Conservation (phyloP, 139 green algal genomes). For the Auxenochlorella pyrenoidosa region DNA sequence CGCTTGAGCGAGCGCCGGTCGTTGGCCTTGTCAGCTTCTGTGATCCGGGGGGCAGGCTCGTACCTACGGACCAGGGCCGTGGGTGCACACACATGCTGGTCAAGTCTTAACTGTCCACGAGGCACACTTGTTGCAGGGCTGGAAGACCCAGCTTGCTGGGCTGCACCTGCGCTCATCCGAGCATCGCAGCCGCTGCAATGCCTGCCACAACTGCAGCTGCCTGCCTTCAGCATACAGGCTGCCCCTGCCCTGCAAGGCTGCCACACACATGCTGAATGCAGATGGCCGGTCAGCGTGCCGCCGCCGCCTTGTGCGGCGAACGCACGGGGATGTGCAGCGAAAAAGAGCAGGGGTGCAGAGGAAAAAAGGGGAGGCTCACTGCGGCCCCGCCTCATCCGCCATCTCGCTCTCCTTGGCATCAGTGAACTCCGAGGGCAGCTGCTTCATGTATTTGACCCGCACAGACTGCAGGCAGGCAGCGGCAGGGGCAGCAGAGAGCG, state of each 20-base stretch:
- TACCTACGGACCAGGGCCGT: constrained; percentile 4
- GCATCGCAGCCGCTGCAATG: background rate
- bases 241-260: background rate
- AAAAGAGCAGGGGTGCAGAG: background rate
- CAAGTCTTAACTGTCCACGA: too few relatives aligned
- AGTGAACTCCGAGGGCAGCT: constrained; percentile 30
- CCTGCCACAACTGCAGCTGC: too few relatives aligned
- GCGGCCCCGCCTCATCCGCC: background rate
- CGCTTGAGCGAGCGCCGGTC: constrained; percentile 44
- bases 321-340: background rate
- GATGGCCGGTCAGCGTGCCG: too few relatives aligned
- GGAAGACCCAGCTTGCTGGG: too few relatives aligned
- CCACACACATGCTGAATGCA: background rate
- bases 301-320: background rate
- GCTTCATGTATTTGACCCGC: constrained; percentile 26
- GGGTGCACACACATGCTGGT: too few relatives aligned
- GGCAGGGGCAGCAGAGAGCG: background rate
- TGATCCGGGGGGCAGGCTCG: constrained; percentile 44
- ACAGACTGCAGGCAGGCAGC: background rate
- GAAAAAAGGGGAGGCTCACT: background rate
- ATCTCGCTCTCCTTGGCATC: constrained; percentile 12
- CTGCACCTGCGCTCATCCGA: too few relatives aligned
- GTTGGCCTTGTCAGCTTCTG: constrained; percentile 38
- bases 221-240: background rate
- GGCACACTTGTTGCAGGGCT: too few relatives aligned